Conservation (phyloP, 768 basidiomycete genomes). For the Trametes gibbosa region DNA sequence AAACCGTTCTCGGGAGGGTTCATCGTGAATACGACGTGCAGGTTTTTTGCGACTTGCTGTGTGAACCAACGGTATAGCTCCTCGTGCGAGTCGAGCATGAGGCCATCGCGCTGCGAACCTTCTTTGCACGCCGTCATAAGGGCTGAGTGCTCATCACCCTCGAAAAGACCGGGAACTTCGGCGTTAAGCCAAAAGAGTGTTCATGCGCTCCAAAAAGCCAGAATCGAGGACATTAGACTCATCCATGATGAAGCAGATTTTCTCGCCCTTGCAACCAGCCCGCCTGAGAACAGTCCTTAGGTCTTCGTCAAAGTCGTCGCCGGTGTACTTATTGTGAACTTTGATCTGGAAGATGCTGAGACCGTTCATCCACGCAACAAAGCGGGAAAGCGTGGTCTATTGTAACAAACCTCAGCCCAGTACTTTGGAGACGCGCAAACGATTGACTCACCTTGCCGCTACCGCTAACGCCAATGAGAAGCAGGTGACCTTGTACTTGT, state of each 20-base stretch:
- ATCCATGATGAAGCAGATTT: constrained; percentile 99
- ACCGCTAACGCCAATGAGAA: constrained; percentile 97
- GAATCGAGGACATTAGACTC: constrained; percentile 99
- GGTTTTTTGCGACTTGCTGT: constrained; percentile 94
- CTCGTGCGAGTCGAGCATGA: constrained; percentile 98
- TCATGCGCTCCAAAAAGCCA: constrained; percentile 99
- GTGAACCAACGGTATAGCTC: constrained; percentile 99
- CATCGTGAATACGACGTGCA: constrained; percentile 99
- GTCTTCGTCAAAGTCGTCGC: constrained; percentile 98
- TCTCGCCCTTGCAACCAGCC: constrained; percentile 97
- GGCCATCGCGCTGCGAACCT: constrained; percentile 96
- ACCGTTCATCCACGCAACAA: constrained; percentile 99
- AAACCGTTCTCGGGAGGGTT: constrained; percentile 96
- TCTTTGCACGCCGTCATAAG: constrained; percentile 99
- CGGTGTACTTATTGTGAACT: constrained; percentile 98
- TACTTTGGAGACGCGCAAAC: too few relatives aligned
- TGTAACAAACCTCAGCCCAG: constrained; percentile 17
- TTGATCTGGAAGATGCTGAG: constrained; percentile 99
- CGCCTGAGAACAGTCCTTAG: constrained; percentile 92
- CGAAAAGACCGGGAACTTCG: constrained; percentile 99
- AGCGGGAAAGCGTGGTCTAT: constrained; percentile 94
- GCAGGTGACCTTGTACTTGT: constrained; percentile 93
- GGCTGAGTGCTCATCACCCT: constrained; percentile 98
- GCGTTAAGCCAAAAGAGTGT: constrained; percentile 97
- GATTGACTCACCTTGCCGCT: constrained; percentile 81